phyloP scores from a whole-genome alignment of 305 asterid species.

The Rubia peregrina region DNA sequence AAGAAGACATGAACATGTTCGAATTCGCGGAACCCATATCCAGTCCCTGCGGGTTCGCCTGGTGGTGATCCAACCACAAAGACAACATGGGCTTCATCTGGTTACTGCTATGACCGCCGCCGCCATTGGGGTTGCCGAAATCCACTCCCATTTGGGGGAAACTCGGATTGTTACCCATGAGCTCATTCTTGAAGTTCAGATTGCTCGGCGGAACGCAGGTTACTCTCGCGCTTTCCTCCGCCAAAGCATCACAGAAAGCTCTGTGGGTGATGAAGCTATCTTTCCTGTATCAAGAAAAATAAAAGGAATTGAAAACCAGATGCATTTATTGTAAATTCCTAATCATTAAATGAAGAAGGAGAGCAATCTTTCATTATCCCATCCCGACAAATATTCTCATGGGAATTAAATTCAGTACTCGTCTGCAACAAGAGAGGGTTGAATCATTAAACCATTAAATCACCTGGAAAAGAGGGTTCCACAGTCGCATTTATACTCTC shows the following conservation, averaged over 20 bases:
- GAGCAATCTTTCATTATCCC: constrained; percentile 34
- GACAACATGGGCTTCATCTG: constrained; percentile 34
- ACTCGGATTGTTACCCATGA: constrained; percentile 21
- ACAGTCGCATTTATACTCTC: constrained; percentile 91
- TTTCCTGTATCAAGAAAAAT: constrained; percentile 22
- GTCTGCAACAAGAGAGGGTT: background rate
- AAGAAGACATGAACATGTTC: constrained; percentile 31
- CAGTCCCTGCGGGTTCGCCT: constrained; percentile 18
- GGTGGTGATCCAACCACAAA: constrained; percentile 27
- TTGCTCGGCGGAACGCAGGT: constrained; percentile 23
- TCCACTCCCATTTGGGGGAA: constrained; percentile 27
- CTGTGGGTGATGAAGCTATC: constrained; percentile 55
- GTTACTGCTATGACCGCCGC: background rate
- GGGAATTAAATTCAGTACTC: constrained; percentile 6
- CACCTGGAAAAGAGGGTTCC: constrained; percentile 92
- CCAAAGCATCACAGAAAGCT: constrained; percentile 53
- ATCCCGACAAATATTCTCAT: constrained; percentile 35
- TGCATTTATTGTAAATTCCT: constrained; percentile 5
- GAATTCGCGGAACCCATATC: constrained; percentile 27
- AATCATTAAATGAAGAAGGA: constrained; percentile 10
- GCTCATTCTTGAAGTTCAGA: constrained; percentile 36
- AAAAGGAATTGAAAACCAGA: background rate
- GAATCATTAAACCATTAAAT: background rate
- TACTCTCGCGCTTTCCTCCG: constrained; percentile 44
- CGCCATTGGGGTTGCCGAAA: constrained; percentile 14